phyloP scores from a whole-genome alignment of 2,329 filamentous ascomycete genomes.

The Fusarium oxysporum region DNA sequence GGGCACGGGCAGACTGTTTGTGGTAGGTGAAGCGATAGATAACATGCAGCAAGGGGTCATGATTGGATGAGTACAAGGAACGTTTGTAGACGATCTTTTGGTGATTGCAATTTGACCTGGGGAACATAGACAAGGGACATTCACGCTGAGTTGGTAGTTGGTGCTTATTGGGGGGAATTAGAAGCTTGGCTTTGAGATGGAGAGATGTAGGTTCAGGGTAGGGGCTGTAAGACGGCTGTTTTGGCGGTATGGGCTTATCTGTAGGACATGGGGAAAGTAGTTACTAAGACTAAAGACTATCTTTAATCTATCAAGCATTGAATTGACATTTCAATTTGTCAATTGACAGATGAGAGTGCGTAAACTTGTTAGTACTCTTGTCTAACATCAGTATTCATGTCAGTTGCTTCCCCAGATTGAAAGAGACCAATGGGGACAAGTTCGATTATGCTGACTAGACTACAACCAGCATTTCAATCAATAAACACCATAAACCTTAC shows the following conservation, averaged over 20 bases:
- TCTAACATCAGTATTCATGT: not conserved
- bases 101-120: not conserved
- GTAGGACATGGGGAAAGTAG: not conserved
- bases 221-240: not conserved
- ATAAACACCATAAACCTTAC: not conserved
- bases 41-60: conserved; percentile 3
- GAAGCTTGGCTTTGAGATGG: not conserved
- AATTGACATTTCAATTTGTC: not conserved
- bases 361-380: too few relatives aligned
- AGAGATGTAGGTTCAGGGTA: conserved; percentile 18
- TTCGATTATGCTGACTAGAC: conserved; percentile 42
- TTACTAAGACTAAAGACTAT: not conserved
- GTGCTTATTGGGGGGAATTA: conserved; percentile 9
- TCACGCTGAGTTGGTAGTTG: not conserved
- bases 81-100: conserved; percentile 26
- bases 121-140: not conserved
- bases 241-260: not conserved
- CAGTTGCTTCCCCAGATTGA: not conserved
- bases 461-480: not conserved
- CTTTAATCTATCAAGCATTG: not conserved
- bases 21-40: conserved; percentile 35
- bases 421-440: conserved; percentile 36
- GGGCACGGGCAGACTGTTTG: conserved; percentile 14
- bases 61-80: conserved; percentile 27
- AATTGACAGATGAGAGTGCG: not conserved